phyloP scores from a whole-genome alignment of 495 filamentous ascomycete species.

The Glonium stellatum region DNA sequence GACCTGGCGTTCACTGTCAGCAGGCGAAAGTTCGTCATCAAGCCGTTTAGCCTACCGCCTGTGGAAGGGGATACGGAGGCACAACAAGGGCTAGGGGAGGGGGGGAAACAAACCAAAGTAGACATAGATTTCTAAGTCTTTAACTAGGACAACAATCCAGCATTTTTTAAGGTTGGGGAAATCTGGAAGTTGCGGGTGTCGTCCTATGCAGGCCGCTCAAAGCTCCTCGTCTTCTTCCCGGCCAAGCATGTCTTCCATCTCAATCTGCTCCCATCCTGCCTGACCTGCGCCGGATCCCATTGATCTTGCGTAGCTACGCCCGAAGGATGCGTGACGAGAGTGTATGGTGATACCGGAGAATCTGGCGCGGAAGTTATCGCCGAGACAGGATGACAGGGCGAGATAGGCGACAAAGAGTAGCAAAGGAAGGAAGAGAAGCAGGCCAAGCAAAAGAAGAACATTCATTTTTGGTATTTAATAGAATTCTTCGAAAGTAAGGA shows the following conservation, averaged over 20 bases:
- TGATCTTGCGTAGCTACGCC: conserved; percentile 48
- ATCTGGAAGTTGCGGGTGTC: too few species aligned
- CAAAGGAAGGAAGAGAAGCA: conserved; percentile 36
- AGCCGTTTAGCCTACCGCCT: conserved; percentile 82
- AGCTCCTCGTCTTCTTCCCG: conserved; percentile 25
- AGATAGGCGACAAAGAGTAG: conserved; percentile 39
- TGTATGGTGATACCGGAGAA: conserved; percentile 37
- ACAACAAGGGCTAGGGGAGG: conserved; percentile 45
- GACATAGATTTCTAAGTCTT: conserved; percentile 64
- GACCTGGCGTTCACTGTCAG: conserved; percentile 88
- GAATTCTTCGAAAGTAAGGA: not conserved
- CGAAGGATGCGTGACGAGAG: conserved; percentile 43
- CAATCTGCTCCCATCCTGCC: conserved; percentile 57
- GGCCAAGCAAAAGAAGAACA: conserved; percentile 43
- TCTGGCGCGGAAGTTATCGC: conserved; percentile 46
- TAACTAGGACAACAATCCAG: not conserved
- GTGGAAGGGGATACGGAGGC: conserved; percentile 71
- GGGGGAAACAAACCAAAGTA: conserved; percentile 50
- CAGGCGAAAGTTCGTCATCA: conserved; percentile 74
- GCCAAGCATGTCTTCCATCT: conserved; percentile 52
- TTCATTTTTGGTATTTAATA: conserved; percentile 37
- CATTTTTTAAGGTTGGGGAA: too few species aligned
- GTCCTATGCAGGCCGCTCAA: too few species aligned
- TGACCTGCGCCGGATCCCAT: conserved; percentile 46
- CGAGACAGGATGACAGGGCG: conserved; percentile 53